Base-by-base conservation (phyloP, 306 rosid genomes). In the Lathyrus oleraceus region DNA sequence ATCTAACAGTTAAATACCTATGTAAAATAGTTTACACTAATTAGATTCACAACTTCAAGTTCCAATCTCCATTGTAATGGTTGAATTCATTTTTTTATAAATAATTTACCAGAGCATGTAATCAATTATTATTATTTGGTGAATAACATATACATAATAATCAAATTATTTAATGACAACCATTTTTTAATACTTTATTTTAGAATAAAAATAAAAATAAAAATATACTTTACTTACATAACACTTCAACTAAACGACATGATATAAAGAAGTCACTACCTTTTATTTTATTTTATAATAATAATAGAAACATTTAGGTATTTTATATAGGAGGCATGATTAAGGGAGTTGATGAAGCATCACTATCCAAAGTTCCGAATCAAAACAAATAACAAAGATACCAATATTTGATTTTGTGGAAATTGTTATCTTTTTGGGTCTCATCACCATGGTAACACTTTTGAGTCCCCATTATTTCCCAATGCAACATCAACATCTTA, bases 321-420 rank as follows among this genome's bases (percentile, higher is more conserved):
- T 59, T 59, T 32, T 32, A 60, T 36, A 61, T 16, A 4, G 14
- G 48, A 61, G 67, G 15, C 48, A 61, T 38, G 84, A 75, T 69
- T 72, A 44, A 63, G 61, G 53, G 83, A 35, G 81, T 73, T 32
- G 89, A 70, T 81, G 74, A 78, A 72, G 79, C 91, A 78, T 84
- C 82, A 21, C 89, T 76, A 70, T 83, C 87, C 67, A 66, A 58
- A 65, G 58, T 12, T 28, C 27, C 25, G 8, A 52, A 35, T 16
- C 79, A 36, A 62, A 70, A 53, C 72, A 70, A 70, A 43, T 54
- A 42, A 32, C 35, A 30, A 59, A 51, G 70, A 63, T 35, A 75
- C 40, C 51, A 74, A 64, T 65, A 21, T 19, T 44, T 60, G 67
- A 38, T 70, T 58, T 65, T 47, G 8, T 20, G 35, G 32, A 48